Evolutionary conservation across 179 eudicot genomes (phyloP), one percentile per base, ranked within the genome.

Genomic region (Silene vulgaris): DNA sequence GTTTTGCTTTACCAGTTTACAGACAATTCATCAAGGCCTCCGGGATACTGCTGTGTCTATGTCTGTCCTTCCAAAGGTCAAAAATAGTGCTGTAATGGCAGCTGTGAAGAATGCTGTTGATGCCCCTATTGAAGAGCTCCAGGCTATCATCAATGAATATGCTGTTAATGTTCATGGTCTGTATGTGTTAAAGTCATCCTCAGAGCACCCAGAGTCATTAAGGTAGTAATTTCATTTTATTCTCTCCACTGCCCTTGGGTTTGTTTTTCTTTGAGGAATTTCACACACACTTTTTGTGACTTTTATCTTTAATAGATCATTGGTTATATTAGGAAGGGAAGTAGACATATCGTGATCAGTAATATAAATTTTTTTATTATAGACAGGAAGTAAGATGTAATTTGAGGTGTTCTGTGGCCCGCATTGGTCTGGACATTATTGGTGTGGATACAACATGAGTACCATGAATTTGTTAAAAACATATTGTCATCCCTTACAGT

Each of bases 141-240:
- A 84, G 59, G 83, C 84, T 62, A 78, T 87, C 71, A 81, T 92
- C 54, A 74, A 72, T 76, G 90, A 88, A 82, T 81, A 90, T 74
- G 96, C 96, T 19, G 70, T 81, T 28, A 79, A 86, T 78, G 83
- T 95, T 30, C 93, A 90, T 82, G 99, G 88, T 54, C 80, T 87
- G 32, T 95, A 84, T 75, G 89, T 90, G 79, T 77, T 85, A 69
- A 92, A 82, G 81, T 75, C 92, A 64, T 91, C 93, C 23, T 76
- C 86, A 17, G 97, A 90, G 67, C 68, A 88, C 76, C 87, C 95
- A 72, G 86, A 90, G 48, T 73, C 80, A 82, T 84, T 95, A 60
- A 90, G 99, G 99, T 95, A 76, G 77, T 70, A 23, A 21, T 72
- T 37, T 71, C 32, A 37, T 28, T 69, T 7, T 45, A 65, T 61